Conservation (phyloP, 306 rosid species). For the Mimosa bimucronata region DNA sequence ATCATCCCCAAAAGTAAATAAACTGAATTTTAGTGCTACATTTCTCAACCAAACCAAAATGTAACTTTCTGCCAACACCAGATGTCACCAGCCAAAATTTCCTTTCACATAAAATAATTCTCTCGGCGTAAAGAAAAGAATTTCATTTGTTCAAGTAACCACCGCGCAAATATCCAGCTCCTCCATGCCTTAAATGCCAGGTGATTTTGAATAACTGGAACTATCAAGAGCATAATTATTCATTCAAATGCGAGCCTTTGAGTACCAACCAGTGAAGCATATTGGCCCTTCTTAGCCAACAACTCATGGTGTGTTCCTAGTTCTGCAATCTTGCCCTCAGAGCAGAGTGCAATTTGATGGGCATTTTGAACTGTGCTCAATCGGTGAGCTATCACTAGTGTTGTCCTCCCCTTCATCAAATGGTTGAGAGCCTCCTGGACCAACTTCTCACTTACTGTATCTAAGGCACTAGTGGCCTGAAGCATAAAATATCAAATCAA, state of each 20-base stretch:
- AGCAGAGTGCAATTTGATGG: slow-evolving; percentile 79
- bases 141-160: background rate
- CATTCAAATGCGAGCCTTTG: slow-evolving; percentile 96
- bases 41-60: slow-evolving; percentile 16
- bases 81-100: background rate
- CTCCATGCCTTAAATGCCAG: slow-evolving; percentile 3
- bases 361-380: slow-evolving; percentile 94
- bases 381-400: slow-evolving; percentile 90
- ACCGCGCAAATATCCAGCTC: slow-evolving; percentile 20
- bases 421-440: slow-evolving; percentile 84
- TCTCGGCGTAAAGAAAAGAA: background rate
- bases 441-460: slow-evolving; percentile 84
- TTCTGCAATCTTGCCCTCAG: slow-evolving; percentile 72
- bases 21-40: slow-evolving; percentile 6
- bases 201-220: slow-evolving; percentile 28
- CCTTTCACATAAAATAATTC: background rate
- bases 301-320: slow-evolving; percentile 82
- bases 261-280: slow-evolving; percentile 80
- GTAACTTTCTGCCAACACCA: slow-evolving; percentile 8
- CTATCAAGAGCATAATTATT: slow-evolving; percentile 16
- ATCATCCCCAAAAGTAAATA: background rate
- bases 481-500: slow-evolving; percentile 34
- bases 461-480: slow-evolving; percentile 95
- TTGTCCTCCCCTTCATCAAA: slow-evolving; percentile 88
- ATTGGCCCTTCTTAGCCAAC: slow-evolving; percentile 77